Conservation (phyloP, 2,329 filamentous ascomycete genomes). For the Paraphoma sp. region DNA sequence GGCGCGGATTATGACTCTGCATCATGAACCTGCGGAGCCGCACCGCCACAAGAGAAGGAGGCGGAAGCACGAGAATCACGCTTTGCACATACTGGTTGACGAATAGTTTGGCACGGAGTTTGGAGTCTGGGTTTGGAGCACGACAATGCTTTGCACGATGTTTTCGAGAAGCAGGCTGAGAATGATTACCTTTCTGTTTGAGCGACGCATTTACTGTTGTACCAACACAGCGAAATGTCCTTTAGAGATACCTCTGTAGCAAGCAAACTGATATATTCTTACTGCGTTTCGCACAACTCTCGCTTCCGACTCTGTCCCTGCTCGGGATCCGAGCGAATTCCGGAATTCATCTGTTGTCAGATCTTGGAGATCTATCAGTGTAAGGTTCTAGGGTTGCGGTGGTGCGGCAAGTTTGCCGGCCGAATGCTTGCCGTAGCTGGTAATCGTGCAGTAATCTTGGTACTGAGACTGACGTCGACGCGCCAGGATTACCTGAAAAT, state of each 20-base stretch:
- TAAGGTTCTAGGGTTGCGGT: neutral
- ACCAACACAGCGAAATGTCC: conserved; percentile 9
- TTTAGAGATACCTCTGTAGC: conserved; percentile 20
- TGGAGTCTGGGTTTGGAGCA: conserved; percentile 1
- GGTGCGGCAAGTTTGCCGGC: conserved; percentile 19
- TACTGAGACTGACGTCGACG: neutral
- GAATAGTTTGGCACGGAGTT: conserved; percentile 3
- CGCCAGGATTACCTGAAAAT: neutral
- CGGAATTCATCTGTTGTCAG: neutral
- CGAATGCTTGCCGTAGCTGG: conserved; percentile 3
- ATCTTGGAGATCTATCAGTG: neutral
- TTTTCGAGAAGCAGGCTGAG: neutral
- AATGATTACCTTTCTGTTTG: neutral
- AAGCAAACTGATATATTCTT: conserved; percentile 6
- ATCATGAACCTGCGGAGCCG: conserved; percentile 12
- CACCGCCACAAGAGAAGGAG: neutral
- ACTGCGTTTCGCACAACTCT: neutral
- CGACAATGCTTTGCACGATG: neutral
- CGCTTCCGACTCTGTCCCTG: neutral
- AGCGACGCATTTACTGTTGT: conserved; percentile 5
- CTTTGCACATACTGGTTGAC: conserved; percentile 5
- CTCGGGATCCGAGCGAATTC: neutral
- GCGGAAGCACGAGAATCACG: conserved; percentile 6
- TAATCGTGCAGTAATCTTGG: conserved; percentile 1
- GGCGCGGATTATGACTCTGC: conserved; percentile 33